These are phyloP conservation scores for Paramecium octaurelia DNA, from an alignment of 73 alveolate genomes.

Conservation along the genomic window DNA sequence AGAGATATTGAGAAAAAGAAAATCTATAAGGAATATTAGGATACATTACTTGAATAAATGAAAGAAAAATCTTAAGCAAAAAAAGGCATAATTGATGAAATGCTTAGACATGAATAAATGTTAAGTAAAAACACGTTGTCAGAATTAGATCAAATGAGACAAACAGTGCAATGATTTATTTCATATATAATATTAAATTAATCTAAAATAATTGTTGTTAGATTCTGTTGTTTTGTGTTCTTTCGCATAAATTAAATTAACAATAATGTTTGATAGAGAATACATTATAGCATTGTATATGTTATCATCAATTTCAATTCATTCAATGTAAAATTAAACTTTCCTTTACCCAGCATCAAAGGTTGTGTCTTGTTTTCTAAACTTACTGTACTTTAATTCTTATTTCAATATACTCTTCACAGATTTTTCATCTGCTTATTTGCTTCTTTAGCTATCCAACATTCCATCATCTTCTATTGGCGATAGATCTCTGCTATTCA, in stretches of 20 bases:
- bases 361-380: neutral
- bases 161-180: neutral
- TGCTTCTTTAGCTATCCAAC: constrained; percentile 21
- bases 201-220: neutral
- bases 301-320: neutral
- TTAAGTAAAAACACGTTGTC: constrained; percentile 20
- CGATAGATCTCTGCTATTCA: neutral
- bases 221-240: neutral
- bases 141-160: constrained; percentile 16
- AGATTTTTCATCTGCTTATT: neutral
- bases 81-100: constrained; percentile 36
- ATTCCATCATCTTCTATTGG: neutral
- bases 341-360: neutral
- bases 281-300: neutral
- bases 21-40: constrained; percentile 34
- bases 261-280: neutral
- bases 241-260: neutral
- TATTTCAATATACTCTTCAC: constrained; percentile 30
- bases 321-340: neutral
- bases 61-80: constrained; percentile 38
- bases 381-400: neutral
- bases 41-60: constrained; percentile 22
- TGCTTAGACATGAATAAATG: constrained; percentile 30
- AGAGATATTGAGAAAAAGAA: constrained; percentile 49
- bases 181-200: neutral